Base-by-base conservation (phyloP, 2,329 filamentous ascomycete species). In the Aspergillus sp. region DNA sequence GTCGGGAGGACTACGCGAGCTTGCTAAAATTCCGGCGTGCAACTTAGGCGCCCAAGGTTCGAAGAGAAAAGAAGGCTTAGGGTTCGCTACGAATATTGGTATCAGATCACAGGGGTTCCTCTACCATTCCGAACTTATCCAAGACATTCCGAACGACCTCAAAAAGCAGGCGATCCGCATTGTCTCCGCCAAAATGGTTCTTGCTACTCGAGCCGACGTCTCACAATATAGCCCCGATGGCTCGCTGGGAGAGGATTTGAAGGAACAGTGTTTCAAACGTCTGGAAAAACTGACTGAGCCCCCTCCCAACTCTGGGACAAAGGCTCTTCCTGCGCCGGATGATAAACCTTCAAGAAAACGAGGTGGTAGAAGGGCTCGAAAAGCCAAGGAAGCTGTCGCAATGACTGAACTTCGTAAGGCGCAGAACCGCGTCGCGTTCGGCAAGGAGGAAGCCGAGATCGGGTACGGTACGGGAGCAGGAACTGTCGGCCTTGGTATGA, bases 341-440 rank as follows among this genome's bases (percentile, higher is more conserved):
- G 95, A 99, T 75, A 99, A 98, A 74, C 95, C 92, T 1, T 87
- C 90, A 0, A 84, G 93, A 35, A 99, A 99, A 75, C 90, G 95
- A 63, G 95, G 95, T 74, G 95, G 95, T 52, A 83, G 93, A 55
- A 84, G 92, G 64, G 95, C 93, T 12, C 83, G 95, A 57, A 96
- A 96, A 75, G 93, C 93, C 59, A 99, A 99, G 82, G 95, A 96
- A 75, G 93, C 93, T 4, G 91, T 91, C 6, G 93, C 95, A 59
- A 96, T 97, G 91, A 99, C 95, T 0, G 95, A 99, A 55, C 80
- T 99, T 31, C 88, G 93, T 64, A 97, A 98, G 75, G 92, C 92
- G 4, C 95, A 98, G 76, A 99, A 99, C 77, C 86, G 95, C 54
- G 89, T 99, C 85, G 91, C 88, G 0, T 99, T 99, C 70, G 93